Evolutionary conservation across 371 early-diverging fungal species (phyloP).

Genomic region (Circinella minor): DNA sequence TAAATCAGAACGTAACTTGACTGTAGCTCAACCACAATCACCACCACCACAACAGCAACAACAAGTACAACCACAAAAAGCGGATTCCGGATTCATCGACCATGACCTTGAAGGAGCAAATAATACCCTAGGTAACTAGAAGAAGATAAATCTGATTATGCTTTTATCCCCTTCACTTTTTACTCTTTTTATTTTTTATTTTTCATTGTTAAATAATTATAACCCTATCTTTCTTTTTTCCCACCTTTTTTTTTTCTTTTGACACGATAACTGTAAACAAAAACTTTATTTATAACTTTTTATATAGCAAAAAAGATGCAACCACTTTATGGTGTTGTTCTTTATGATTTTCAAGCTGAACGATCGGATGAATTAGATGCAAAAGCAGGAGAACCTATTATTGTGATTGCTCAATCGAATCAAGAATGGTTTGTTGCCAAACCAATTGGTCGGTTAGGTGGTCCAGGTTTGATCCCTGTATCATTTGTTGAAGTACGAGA

Average conservation of each 20-base stretch:
- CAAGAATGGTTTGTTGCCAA: constrained; percentile 87
- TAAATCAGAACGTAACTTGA: constrained; percentile 39
- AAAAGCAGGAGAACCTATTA: constrained; percentile 72
- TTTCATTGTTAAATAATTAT: background rate
- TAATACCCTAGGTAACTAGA: constrained; percentile 19
- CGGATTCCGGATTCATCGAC: constrained; percentile 35
- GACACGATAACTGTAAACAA: background rate
- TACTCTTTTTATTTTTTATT: no score
- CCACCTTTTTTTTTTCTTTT: no score
- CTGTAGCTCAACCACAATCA: constrained; percentile 10
- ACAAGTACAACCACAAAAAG: constrained; percentile 3
- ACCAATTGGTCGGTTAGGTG: constrained; percentile 67
- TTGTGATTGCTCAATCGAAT: constrained; percentile 81
- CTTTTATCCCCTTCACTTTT: no score
- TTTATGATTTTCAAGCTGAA: constrained; percentile 82
- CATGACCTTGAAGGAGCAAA: constrained; percentile 13
- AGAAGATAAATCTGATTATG: no score
- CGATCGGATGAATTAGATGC: constrained; percentile 79
- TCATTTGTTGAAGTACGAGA: constrained; percentile 80
- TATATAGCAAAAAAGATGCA: constrained; percentile 32
- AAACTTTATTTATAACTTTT: constrained; percentile 7
- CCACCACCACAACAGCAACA: no score
- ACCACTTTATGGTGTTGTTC: constrained; percentile 71
- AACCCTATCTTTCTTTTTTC: background rate
- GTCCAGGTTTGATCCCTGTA: constrained; percentile 82